A percentile compares a stretch with the other conserved stretches of the same genome.
These are phyloP conservation scores for Narthecium ossifragum DNA, from an alignment of 106 monocot species.

Conservation along the genomic window DNA sequence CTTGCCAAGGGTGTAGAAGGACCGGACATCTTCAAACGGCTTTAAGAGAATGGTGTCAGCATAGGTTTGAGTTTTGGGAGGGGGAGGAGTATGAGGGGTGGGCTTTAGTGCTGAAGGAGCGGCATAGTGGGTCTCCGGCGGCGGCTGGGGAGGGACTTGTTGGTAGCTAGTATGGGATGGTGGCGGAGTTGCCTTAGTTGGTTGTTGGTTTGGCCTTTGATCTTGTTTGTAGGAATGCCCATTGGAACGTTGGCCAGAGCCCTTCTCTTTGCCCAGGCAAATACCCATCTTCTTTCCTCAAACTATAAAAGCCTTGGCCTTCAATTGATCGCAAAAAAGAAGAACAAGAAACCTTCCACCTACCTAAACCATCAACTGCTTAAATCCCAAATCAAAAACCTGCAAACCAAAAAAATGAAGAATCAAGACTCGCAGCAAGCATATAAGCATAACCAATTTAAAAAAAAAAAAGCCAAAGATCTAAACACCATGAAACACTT, in stretches of 20 bases:
- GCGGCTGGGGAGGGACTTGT: background rate
- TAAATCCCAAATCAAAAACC: background rate
- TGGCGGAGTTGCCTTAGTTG: slow-evolving; percentile 1
- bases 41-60: slow-evolving; percentile 39
- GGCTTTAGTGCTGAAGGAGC: background rate
- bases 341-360: background rate
- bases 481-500: background rate
- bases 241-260: background rate
- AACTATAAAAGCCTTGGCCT: background rate
- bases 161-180: slow-evolving; percentile 1
- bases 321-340: too few relatives aligned
- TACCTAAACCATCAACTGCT: background rate
- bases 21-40: slow-evolving; percentile 26
- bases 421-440: background rate
- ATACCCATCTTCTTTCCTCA: slow-evolving; percentile 6
- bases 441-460: background rate
- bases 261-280: slow-evolving; percentile 10
- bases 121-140: background rate
- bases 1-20: slow-evolving; percentile 33
- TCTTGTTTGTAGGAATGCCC: background rate
- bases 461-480: background rate
- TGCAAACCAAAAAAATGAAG: background rate
- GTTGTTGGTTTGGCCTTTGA: slow-evolving; percentile 1
- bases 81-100: background rate
- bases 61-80: background rate